phyloP scores from a whole-genome alignment of 2,329 filamentous ascomycete genomes.

The Huntiella decipiens region DNA sequence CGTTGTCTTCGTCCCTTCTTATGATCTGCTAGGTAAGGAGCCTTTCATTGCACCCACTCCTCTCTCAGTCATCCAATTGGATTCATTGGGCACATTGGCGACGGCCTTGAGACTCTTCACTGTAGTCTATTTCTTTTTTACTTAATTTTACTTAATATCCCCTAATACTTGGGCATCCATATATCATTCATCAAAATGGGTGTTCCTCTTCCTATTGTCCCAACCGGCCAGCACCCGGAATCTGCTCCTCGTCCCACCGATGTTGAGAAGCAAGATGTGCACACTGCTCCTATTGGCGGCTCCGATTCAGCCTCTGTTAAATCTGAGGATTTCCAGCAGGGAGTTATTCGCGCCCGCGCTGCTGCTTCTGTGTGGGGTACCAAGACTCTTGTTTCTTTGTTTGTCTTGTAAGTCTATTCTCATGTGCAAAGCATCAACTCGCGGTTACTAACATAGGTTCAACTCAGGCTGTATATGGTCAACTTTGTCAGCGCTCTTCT shows the following conservation, averaged over 20 bases:
- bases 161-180: too few relatives aligned
- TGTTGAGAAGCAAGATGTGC: constrained; percentile 8
- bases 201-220: too few relatives aligned
- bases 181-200: too few relatives aligned
- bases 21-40: too few relatives aligned
- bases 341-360: constrained; percentile 22
- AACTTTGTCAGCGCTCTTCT: constrained; percentile 21
- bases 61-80: too few relatives aligned
- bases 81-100: too few relatives aligned
- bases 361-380: constrained; percentile 22
- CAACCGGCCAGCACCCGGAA: not conserved
- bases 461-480: constrained; percentile 21
- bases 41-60: too few relatives aligned
- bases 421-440: not conserved
- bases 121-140: too few relatives aligned
- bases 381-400: constrained; percentile 21
- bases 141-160: too few relatives aligned
- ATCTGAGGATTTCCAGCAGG: constrained; percentile 17
- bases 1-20: too few relatives aligned
- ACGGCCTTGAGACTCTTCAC: too few relatives aligned
- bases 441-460: not conserved
- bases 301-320: constrained; percentile 14
- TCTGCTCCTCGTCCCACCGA: constrained; percentile 1
- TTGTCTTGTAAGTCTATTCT: constrained; percentile 19
- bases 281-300: constrained; percentile 4